Base-by-base conservation (phyloP, 78 protist genomes). In the Speleostelium caveatum region DNA sequence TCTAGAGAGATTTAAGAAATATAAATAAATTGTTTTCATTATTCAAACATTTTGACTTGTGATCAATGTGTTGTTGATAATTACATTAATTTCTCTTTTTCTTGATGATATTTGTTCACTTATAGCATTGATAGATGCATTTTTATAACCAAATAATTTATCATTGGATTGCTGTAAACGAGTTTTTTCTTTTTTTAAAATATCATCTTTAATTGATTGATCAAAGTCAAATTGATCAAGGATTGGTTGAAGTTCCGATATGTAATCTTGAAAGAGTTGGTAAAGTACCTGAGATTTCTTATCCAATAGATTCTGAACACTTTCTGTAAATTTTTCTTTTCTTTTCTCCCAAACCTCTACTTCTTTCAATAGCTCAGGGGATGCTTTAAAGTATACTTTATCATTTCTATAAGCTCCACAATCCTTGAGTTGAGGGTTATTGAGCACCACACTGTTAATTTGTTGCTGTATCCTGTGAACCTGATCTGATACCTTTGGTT, bases 271-370 rank as follows among this genome's bases (percentile, higher is more conserved):
- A 22, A 83, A 83, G 2, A 83, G 38, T 36, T 24, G 26, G 17
- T 83, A 42, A 24, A 83, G 30, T 42, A 32, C 24, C 3, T 71
- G 22, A 32, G 75, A 63, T 32, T 83, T 83, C 33, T 33, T 83
- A 2, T 17, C 12, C n/a, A 83, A 71, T 33, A 83, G 56, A 12
- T 26, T 38, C 3, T 83, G 51, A 30, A 83, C 58, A 19, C 79
- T 56, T 61, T 45, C 7, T 19, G 28, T n/a, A 58, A 69, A 83
- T 7, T 39, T 53, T 41, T 73, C 6, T 30, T 83, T 83, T 26
- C 55, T 83, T 1, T 35, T 33, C 14, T 83, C 91, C 91, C 91
- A 83, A 21, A 60, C 45, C 32, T 41, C 33, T n/a, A 83, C 91
- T 6, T 69, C 91, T 39, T 56, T 22, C 36, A 83, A 69, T 42